Evolutionary conservation across 768 basidiomycete genomes (phyloP).

Genomic region (Leccinum fibrillosum): DNA sequence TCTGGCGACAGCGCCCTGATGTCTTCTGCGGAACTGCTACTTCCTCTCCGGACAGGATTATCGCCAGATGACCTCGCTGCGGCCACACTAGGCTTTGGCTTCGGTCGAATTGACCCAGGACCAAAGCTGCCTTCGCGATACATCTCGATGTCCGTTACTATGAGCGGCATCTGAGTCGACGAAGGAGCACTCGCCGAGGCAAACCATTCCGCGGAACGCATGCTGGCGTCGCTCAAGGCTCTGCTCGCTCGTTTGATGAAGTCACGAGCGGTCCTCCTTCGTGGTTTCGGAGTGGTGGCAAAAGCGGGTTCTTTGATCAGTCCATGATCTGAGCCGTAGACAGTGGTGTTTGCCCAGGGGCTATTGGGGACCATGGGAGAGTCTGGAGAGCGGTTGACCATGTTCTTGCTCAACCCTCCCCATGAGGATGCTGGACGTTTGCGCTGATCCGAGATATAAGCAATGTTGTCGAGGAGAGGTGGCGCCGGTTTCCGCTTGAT

Average conservation of each 20-base stretch:
- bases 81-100: neutral
- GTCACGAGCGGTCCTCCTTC: conserved; percentile 13
- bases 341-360: conserved; percentile 6
- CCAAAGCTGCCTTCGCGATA: conserved; percentile 21
- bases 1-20: neutral
- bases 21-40: conserved; percentile 7
- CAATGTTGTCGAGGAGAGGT: conserved; percentile 21
- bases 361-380: conserved; percentile 7
- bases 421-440: conserved; percentile 18
- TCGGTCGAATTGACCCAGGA: conserved; percentile 1
- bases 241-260: conserved; percentile 20
- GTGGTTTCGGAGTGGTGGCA: conserved; percentile 10
- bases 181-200: conserved; percentile 19
- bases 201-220: conserved; percentile 33
- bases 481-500: conserved; percentile 32
- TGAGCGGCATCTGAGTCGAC: conserved; percentile 12
- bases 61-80: neutral
- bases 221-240: conserved; percentile 25
- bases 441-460: conserved; percentile 2
- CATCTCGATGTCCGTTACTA: conserved; percentile 22
- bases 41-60: neutral
- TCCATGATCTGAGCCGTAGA: neutral
- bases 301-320: conserved; percentile 1
- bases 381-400: neutral
- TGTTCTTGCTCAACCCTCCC: conserved; percentile 20